Evolutionary conservation across 2,329 filamentous ascomycete species (phyloP), one percentile per base, ranked within the genome.

Genomic region (Pestalotiopsis sp.): DNA sequence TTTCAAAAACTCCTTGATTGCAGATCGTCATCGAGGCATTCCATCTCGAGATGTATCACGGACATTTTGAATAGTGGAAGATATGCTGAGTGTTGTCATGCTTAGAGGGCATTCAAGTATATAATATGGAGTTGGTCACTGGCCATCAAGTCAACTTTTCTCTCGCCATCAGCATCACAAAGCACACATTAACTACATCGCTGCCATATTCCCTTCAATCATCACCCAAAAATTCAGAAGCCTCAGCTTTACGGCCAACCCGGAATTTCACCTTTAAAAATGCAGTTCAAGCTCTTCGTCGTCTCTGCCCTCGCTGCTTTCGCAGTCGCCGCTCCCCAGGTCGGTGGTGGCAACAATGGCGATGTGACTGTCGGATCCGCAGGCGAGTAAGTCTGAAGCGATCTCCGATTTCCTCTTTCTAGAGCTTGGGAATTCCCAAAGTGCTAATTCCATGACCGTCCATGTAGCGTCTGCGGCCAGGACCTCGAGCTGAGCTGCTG

Each of bases 211-310:
- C 49, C 20, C 6, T 58, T 59, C 39, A 61, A 27, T 17, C 41
- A 38, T 63, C 56, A 31, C 12, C 17, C 23, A 13, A 31, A 61
- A 27, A 23, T 52, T 59, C 57, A 6, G 17, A 38, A 36, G 41
- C 20, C 23, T 56, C 39, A 31, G 14, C 41, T 49, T 23, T 12
- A 6, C 11, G 56, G 13, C 3, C 25, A 38, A n/a, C 4, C 45
- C 25, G 6, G 6, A 41, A 41, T 38, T n/a, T 9, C 25, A 70
- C 67, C 69, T 59, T 0, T 73, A 77, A 82, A 81, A 68, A 84
- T 84, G 83, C 82, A 82, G 79, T 80, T 81, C 79, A 76, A 79
- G 67, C 67, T 79, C 71, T 75, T 76, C 67, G 69, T 79, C 69
- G 65, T 78, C 71, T 65, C 82, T 71, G 77, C 79, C 69, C 72